A percentile compares a stretch with the other conserved stretches of the same genome.
Evolutionary conservation across 805 yeast species (phyloP).

Genomic region (Kazachstania martiniae): DNA sequence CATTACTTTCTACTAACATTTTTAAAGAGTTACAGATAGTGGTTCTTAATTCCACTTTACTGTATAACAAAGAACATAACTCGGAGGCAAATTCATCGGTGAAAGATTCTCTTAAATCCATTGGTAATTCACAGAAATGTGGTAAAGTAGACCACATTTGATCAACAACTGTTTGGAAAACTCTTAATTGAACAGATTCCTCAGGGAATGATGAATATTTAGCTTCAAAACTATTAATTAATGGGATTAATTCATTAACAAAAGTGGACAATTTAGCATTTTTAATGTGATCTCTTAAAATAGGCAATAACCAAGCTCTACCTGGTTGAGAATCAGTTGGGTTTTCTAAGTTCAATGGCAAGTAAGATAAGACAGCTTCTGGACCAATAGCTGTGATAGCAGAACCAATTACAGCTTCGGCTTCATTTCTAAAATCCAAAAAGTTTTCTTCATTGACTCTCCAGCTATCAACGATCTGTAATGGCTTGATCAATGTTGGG

Average conservation of each 20-base stretch:
- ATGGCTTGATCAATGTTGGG: conserved; percentile 57
- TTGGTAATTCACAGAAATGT: conserved; percentile 77
- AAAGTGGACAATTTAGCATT: conserved; percentile 60
- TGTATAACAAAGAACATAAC: conserved; percentile 64
- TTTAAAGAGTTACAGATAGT: conserved; percentile 76
- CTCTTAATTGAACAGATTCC: conserved; percentile 59
- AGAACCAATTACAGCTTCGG: conserved; percentile 71
- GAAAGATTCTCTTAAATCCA: conserved; percentile 55
- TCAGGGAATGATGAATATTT: conserved; percentile 36
- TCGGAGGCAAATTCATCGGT: conserved; percentile 68
- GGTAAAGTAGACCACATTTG: conserved; percentile 92
- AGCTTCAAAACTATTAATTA: conserved; percentile 41
- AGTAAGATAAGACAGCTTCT: conserved; percentile 55
- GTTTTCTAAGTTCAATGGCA: conserved; percentile 70
- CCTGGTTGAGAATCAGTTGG: conserved; percentile 45
- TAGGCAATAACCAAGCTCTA: conserved; percentile 90
- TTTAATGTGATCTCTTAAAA: conserved; percentile 76
- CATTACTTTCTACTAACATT: conserved; percentile 65
- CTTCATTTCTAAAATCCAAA: conserved; percentile 53
- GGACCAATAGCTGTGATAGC: conserved; percentile 82
- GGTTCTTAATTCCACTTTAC: conserved; percentile 64
- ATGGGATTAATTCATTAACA: conserved; percentile 54
- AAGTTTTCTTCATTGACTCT: conserved; percentile 61
- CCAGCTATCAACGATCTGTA: conserved; percentile 75
- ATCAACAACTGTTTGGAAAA: conserved; percentile 75